Percentiles rank a stretch among this genome's conserved stretches.
Evolutionary conservation across 257 asterid species (phyloP).

Genomic region (Rehmannia glutinosa): DNA sequence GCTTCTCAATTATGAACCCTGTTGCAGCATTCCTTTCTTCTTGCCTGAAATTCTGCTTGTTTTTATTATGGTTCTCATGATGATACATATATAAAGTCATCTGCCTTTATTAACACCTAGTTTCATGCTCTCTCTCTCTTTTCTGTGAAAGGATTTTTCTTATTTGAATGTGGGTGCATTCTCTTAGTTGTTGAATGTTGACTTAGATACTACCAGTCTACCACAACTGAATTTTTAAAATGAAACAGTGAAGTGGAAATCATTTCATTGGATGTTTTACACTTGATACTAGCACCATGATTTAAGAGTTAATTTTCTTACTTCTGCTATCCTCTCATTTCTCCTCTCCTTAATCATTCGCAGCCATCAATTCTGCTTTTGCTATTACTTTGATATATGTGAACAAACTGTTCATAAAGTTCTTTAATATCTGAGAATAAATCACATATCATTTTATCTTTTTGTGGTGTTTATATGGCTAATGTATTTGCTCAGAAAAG

Average conservation of each 20-base stretch:
- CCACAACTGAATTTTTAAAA: neutral
- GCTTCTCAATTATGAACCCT: constrained; percentile 14
- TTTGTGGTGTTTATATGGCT: neutral
- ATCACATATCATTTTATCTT: neutral
- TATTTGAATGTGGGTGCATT: neutral
- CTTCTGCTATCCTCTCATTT: too few relatives aligned
- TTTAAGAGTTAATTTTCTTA: too few relatives aligned
- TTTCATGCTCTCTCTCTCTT: neutral
- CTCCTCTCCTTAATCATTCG: too few relatives aligned
- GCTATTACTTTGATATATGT: too few relatives aligned
- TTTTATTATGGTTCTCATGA: constrained; percentile 14
- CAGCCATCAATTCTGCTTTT: too few relatives aligned
- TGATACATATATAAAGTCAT: constrained; percentile 14
- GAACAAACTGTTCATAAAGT: too few relatives aligned
- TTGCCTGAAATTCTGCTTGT: constrained; percentile 14
- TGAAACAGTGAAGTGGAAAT: too few relatives aligned
- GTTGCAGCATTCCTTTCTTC: neutral
- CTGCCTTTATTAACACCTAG: constrained; percentile 2
- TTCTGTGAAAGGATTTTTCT: neutral
- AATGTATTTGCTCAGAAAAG: too few relatives aligned
- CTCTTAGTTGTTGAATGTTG: neutral
- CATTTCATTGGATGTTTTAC: too few relatives aligned
- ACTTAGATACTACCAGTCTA: neutral
- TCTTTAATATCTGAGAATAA: too few relatives aligned
- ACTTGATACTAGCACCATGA: too few relatives aligned